These are phyloP conservation scores for Amniculicola lignicola DNA, from an alignment of 495 filamentous ascomycete species.

Conservation along the genomic window DNA sequence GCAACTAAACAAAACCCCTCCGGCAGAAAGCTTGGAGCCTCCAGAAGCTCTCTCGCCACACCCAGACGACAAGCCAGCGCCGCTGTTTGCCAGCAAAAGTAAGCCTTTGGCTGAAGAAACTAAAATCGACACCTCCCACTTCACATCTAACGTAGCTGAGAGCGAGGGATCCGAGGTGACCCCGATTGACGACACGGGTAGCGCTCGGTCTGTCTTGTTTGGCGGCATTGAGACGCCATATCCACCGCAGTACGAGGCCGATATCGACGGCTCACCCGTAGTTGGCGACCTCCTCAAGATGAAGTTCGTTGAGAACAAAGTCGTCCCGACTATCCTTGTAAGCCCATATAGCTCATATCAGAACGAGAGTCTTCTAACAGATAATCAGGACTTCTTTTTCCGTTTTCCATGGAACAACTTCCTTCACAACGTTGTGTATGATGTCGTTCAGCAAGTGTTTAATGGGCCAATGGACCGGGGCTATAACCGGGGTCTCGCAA, in stretches of 20 bases:
- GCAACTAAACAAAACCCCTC: conserved; percentile 30
- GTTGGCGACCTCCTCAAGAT: conserved; percentile 98
- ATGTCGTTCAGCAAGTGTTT: conserved; percentile 98
- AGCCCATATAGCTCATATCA: too few relatives aligned
- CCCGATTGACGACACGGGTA: conserved; percentile 33
- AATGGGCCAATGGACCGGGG: conserved; percentile 97
- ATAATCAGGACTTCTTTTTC: conserved; percentile 92
- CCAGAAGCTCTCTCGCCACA: conserved; percentile 49
- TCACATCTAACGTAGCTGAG: conserved; percentile 17
- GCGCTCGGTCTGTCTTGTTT: conserved; percentile 29
- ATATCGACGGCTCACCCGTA: conserved; percentile 72
- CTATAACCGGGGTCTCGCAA: conserved; percentile 86
- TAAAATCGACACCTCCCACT: conserved; percentile 17
- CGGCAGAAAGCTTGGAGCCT: conserved; percentile 13
- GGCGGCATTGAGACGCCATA: conserved; percentile 25
- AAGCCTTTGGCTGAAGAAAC: conserved; percentile 7
- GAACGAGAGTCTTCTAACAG: too few relatives aligned
- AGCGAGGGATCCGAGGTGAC: conserved; percentile 34
- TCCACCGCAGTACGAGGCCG: conserved; percentile 54
- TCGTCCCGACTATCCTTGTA: conserved; percentile 94
- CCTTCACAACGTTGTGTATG: conserved; percentile 98
- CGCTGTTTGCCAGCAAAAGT: conserved; percentile 53
- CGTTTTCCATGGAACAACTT: conserved; percentile 99
- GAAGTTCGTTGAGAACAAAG: conserved; percentile 88
- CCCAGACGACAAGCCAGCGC: conserved; percentile 65